Evolutionary conservation across 1,284 basidiomycete genomes (phyloP).

Genomic region (Moesziomyces antarcticus): DNA sequence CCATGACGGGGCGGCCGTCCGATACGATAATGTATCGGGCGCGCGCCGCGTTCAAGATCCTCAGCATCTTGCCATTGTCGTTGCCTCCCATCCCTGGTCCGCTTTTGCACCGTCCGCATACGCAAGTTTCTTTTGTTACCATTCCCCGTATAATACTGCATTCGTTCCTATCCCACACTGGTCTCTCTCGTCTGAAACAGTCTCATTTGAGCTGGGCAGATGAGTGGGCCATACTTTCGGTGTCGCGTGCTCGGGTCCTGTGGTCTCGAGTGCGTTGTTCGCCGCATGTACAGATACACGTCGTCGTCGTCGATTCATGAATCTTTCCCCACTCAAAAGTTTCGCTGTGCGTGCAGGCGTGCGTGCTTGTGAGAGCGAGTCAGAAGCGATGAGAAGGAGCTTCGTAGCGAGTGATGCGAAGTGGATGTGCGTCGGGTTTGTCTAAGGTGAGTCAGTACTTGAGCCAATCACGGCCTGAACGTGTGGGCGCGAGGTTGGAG

Average conservation of each 20-base stretch:
- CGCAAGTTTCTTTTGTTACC: constrained; percentile 18
- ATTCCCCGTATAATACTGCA: constrained; percentile 38
- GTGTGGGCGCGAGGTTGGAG: background rate
- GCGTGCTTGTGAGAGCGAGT: background rate
- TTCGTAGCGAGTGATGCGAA: background rate
- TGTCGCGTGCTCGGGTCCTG: too few relatives aligned
- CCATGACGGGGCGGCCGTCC: constrained; percentile 1
- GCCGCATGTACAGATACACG: constrained; percentile 27
- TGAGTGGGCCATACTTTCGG: too few relatives aligned
- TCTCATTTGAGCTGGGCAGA: too few relatives aligned
- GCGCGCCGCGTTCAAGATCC: background rate
- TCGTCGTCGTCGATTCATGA: constrained; percentile 6
- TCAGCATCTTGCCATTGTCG: constrained; percentile 1
- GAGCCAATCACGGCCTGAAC: background rate
- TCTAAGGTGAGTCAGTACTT: background rate
- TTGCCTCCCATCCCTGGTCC: constrained; percentile 31
- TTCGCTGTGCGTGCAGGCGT: background rate
- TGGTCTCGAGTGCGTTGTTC: too few relatives aligned
- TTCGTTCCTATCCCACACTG: background rate
- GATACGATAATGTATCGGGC: background rate
- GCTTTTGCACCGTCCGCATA: constrained; percentile 39
- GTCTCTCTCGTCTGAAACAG: too few relatives aligned
- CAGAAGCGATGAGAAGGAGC: background rate
- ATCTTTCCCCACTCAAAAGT: constrained; percentile 6
- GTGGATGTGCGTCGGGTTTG: background rate